Conservation (phyloP, 495 filamentous ascomycete genomes). For the Neurospora sp. region DNA sequence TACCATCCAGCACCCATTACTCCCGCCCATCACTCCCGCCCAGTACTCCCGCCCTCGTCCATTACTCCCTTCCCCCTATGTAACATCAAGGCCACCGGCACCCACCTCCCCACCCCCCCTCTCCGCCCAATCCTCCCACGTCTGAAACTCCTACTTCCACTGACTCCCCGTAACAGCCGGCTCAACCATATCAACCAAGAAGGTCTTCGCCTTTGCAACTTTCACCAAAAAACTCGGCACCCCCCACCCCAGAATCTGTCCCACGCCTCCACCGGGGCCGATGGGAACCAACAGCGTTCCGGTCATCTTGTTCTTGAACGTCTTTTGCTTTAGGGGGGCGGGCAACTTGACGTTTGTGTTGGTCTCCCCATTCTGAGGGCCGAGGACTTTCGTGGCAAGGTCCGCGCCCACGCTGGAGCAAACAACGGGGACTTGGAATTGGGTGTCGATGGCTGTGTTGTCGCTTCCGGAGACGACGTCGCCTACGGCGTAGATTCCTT, state of each 20-base stretch:
- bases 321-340: neutral
- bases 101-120: neutral
- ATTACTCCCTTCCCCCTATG: neutral
- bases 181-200: constrained; percentile 19
- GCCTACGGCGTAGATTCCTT: neutral
- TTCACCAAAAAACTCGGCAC: constrained; percentile 44
- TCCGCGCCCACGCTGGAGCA: neutral
- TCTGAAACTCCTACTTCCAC: neutral
- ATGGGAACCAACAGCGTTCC: constrained; percentile 38
- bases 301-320: constrained; percentile 28
- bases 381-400: too few species aligned
- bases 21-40: neutral
- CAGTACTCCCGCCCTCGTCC: neutral
- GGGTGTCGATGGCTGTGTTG: neutral
- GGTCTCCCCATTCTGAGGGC: too few species aligned
- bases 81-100: neutral
- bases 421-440: neutral
- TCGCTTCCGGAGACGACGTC: constrained; percentile 1
- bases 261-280: constrained; percentile 43
- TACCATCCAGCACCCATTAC: neutral
- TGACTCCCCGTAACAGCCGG: neutral
- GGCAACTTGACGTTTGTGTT: neutral
- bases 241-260: constrained; percentile 35
- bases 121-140: neutral
- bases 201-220: constrained; percentile 47